Percentiles rank a stretch among this genome's conserved stretches.
These are phyloP conservation scores for Monoraphidium neglectum DNA, from an alignment of 139 green algal species.

Conservation along the genomic window DNA sequence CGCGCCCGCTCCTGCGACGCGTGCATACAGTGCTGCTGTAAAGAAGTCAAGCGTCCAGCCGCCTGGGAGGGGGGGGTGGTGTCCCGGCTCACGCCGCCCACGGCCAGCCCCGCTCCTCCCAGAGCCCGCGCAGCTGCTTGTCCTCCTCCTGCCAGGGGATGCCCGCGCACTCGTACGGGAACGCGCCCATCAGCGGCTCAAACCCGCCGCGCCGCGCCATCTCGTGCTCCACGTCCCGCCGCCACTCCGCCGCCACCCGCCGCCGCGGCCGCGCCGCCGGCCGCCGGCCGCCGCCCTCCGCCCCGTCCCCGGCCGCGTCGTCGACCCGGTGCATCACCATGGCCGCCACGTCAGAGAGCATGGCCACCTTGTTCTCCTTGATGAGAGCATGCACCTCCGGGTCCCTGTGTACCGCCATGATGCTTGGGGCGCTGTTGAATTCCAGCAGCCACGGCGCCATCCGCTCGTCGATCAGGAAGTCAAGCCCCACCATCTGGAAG, in stretches of 20 bases:
- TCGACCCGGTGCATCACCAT: constrained; percentile 26
- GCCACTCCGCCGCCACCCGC: constrained; percentile 1
- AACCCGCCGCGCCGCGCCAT: constrained; percentile 15
- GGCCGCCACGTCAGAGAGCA: constrained; percentile 38
- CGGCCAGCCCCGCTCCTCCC: constrained; percentile 5
- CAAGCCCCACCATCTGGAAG: constrained; percentile 56
- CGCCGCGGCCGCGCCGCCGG: not conserved
- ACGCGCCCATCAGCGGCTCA: constrained; percentile 26
- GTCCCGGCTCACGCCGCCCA: not conserved
- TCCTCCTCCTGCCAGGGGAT: not conserved
- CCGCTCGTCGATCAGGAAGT: constrained; percentile 53
- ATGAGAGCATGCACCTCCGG: constrained; percentile 1
- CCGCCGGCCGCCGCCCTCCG: not conserved
- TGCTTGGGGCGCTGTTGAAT: constrained; percentile 57
- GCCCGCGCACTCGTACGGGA: not conserved
- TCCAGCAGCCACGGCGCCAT: constrained; percentile 57
- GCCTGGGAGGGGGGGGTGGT: no score
- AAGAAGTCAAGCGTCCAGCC: no score
- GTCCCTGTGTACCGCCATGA: constrained; percentile 48
- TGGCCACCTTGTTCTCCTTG: constrained; percentile 36
- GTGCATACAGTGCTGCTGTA: no score
- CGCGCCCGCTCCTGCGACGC: no score
- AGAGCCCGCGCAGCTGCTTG: constrained; percentile 3
- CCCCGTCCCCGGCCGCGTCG: not conserved
- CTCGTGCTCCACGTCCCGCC: constrained; percentile 10